phyloP scores from a whole-genome alignment of 176 grass and related monocot species.

The Oryza meridionalis region DNA sequence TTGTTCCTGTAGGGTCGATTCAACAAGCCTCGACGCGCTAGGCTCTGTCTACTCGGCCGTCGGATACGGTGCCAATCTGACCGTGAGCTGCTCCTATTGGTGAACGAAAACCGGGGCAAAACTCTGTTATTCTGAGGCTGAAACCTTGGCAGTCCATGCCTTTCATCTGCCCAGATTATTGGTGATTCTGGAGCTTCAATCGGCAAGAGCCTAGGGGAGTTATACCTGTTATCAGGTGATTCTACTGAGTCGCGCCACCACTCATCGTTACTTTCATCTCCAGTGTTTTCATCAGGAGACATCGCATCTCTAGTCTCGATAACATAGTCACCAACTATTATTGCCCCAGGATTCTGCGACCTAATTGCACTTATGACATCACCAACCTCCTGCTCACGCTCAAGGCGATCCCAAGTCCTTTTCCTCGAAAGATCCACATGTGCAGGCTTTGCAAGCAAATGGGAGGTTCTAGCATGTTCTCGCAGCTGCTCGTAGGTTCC shows the following conservation, averaged over 20 bases:
- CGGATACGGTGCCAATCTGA: conserved; percentile 48
- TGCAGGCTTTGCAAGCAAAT: conserved; percentile 62
- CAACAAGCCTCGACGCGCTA: conserved; percentile 32
- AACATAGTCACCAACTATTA: conserved; percentile 93
- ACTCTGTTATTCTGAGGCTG: conserved; percentile 30
- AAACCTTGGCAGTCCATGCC: conserved; percentile 31
- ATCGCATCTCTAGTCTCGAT: conserved; percentile 69
- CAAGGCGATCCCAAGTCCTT: conserved; percentile 78
- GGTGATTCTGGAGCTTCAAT: conserved; percentile 46
- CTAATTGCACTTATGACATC: conserved; percentile 93
- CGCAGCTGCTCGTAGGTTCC: conserved; percentile 87
- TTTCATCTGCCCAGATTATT: conserved; percentile 52
- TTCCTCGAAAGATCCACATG: conserved; percentile 70
- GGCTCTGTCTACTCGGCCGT: conserved; percentile 32
- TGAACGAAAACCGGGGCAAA: conserved; percentile 23
- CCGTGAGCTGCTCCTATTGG: conserved; percentile 48
- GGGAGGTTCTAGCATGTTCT: conserved; percentile 70
- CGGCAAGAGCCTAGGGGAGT: conserved; percentile 34
- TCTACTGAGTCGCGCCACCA: conserved; percentile 54
- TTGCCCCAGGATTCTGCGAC: conserved; percentile 79
- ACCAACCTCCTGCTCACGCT: conserved; percentile 84
- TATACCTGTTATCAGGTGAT: conserved; percentile 39
- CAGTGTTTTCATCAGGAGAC: conserved; percentile 44
- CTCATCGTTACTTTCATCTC: conserved; percentile 50
- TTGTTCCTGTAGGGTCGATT: conserved; percentile 8